These are phyloP conservation scores for Blepharisma undulans DNA, from an alignment of 169 alveolate genomes.

Conservation along the genomic window DNA sequence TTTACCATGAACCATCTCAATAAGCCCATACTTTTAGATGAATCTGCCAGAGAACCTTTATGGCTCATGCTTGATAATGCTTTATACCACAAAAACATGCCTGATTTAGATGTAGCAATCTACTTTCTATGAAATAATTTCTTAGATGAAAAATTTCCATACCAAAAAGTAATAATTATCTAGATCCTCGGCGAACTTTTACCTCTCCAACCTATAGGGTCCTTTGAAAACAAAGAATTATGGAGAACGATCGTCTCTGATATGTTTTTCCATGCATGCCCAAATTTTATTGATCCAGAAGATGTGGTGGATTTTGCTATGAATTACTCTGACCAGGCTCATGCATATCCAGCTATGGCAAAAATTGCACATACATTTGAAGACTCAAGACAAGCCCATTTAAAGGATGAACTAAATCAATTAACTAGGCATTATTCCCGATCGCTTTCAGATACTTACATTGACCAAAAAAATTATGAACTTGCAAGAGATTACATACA, in stretches of 20 bases:
- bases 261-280: not conserved
- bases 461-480: not conserved
- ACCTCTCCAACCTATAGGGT: not conserved
- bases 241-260: not conserved
- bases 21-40: not conserved
- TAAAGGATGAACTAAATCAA: not conserved
- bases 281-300: not conserved
- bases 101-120: not conserved
- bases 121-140: conserved; percentile 20
- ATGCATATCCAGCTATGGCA: not conserved
- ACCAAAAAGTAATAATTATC: not conserved
- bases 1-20: not conserved
- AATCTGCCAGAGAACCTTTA: not conserved
- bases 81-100: not conserved
- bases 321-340: not conserved
- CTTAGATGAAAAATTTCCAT: not conserved
- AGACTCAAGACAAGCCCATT: not conserved
- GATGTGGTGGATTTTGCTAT: not conserved
- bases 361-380: not conserved
- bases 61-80: not conserved
- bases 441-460: not conserved
- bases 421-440: not conserved
- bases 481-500: not conserved
- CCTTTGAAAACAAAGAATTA: not conserved
- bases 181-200: not conserved